Percentiles rank a stretch among this genome's conserved stretches.
Evolutionary conservation across 345 rosid species (phyloP).

Genomic region (Pistacia atlantica): DNA sequence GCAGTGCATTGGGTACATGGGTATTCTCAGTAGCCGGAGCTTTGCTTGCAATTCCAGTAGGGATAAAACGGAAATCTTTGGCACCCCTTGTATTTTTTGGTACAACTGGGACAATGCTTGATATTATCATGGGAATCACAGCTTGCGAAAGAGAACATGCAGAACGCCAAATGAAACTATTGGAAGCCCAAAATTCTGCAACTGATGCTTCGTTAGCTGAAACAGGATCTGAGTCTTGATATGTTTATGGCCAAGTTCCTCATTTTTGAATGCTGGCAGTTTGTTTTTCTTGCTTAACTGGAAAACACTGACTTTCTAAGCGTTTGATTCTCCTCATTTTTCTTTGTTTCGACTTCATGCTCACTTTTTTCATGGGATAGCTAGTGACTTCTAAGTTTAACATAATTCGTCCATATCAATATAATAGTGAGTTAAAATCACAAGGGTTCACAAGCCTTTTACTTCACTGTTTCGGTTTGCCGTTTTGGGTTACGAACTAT

Average conservation of each 20-base stretch:
- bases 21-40: constrained; percentile 88
- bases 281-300: constrained; percentile 6
- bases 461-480: too few relatives aligned
- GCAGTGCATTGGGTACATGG: constrained; percentile 96
- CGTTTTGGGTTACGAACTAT: too few relatives aligned
- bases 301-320: neutral
- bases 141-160: constrained; percentile 98
- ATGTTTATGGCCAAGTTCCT: neutral
- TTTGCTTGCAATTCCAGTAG: constrained; percentile 87
- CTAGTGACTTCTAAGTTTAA: neutral
- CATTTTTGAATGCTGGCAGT: neutral
- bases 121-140: constrained; percentile 82
- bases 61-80: constrained; percentile 84
- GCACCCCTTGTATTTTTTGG: constrained; percentile 94
- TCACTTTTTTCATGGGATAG: constrained; percentile 1
- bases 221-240: constrained; percentile 29
- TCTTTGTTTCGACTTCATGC: neutral
- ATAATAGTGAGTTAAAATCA: too few relatives aligned
- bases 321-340: neutral
- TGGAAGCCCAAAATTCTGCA: constrained; percentile 60
- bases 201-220: constrained; percentile 29
- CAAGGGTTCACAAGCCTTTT: too few relatives aligned
- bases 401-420: too few relatives aligned
- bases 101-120: constrained; percentile 96
- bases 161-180: constrained; percentile 81